Percentiles rank a stretch among this genome's conserved stretches.
Conservation (phyloP, 345 rosid species). For the Dovyalis caffra region DNA sequence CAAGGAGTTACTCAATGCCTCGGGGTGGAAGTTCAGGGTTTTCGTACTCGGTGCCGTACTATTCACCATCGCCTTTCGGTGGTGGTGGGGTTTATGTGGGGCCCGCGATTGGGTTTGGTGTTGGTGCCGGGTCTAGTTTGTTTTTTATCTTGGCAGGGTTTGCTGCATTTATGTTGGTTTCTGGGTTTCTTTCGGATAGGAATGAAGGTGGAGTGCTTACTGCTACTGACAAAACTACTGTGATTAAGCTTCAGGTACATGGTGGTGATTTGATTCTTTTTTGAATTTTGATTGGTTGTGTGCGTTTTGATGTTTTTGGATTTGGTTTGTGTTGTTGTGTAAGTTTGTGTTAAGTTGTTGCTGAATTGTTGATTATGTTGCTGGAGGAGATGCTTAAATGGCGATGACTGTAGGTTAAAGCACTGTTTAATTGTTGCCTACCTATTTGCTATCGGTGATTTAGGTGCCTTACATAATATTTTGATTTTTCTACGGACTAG, state of each 20-base stretch:
- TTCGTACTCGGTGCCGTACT: conserved; percentile 64
- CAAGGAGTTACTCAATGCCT: conserved; percentile 56
- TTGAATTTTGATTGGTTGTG: background rate
- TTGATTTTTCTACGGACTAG: background rate
- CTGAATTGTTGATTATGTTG: background rate
- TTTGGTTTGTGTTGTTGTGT: background rate
- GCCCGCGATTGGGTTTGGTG: conserved; percentile 76
- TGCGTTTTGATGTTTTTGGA: background rate
- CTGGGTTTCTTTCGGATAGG: conserved; percentile 78
- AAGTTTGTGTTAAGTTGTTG: background rate
- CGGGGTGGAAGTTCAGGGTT: conserved; percentile 36
- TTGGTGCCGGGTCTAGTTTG: conserved; percentile 78
- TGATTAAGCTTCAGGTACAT: conserved; percentile 83
- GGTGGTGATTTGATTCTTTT: background rate
- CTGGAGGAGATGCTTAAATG: background rate
- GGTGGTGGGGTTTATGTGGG: conserved; percentile 66
- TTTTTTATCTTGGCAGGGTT: conserved; percentile 64
- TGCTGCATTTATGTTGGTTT: conserved; percentile 80
- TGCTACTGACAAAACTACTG: conserved; percentile 71
- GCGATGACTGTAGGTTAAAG: background rate
- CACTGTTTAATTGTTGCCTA: background rate
- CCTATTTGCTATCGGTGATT: background rate
- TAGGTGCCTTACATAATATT: background rate
- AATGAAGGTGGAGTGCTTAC: conserved; percentile 55
- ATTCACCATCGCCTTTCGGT: conserved; percentile 68